Evolutionary conservation across 2,329 filamentous ascomycete species (phyloP), one percentile per base, ranked within the genome.

Genomic region (Botrytis aclada): DNA sequence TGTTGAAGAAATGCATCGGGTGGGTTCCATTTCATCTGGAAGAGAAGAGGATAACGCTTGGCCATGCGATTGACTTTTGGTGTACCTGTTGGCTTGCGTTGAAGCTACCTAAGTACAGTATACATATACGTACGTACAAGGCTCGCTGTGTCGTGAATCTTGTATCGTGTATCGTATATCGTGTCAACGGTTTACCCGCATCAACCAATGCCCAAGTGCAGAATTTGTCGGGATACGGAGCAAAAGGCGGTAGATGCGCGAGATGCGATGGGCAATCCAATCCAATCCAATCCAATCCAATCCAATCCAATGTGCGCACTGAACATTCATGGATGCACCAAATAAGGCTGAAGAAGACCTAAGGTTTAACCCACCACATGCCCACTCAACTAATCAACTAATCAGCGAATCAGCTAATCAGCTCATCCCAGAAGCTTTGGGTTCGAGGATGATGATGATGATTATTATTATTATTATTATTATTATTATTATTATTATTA

Each of bases 311-410:
- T 29, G 18, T 45, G 63, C 14, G 45, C 32, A 34, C 25, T 32
- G 51, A 18, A 29, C 51, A 56, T 18, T 29, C 25, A 54, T n/a
- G 25, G n/a, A 56, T 66, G 64, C 45, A 66, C 14, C 34, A 37
- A 54, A 54, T 54, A 66, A 66, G 64, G 64, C 64, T 66, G 64
- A 66, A 39, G 29, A 32, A 32, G n/a, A 45, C 20, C 61, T 45
- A 0, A 20, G n/a, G n/a, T n/a, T n/a, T 32, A 41, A 20, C 37
- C 37, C 37, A 51, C 43, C n/a, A n/a, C n/a, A n/a, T 45, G 20
- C 1, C 43, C 1, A 43, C 16, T 47, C 45, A 47, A 12, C 45
- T 47, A 25, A 22, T 45, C 45, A 22, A 4, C 22, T 47, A 22
- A 47, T 51, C 47, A n/a, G 12, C 47, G 14, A 14, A n/a, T 51